Base-by-base conservation (phyloP, 106 monocot genomes). In the Triglochin maritima region DNA sequence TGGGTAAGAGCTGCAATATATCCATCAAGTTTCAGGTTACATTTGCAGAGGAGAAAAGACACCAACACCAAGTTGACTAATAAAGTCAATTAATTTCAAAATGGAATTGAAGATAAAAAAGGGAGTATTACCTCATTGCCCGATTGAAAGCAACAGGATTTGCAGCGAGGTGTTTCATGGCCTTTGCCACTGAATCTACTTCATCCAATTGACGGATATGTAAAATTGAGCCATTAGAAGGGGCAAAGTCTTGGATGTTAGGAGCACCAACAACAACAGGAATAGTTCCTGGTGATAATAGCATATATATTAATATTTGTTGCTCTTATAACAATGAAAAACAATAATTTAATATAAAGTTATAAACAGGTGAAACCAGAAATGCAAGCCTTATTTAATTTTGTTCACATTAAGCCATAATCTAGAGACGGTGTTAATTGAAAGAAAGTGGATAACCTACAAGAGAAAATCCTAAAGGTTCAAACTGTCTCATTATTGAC, bases 251-350 rank as follows among this genome's bases (percentile, higher is more conserved):
- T 65, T 80, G 88, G 54, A 93, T 93, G 76, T 93, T 93, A 64
- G 93, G 93, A 44, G 93, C 93, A 71, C 93, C 93, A 83, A 93
- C 70, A 58, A 93, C 93, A 73, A 93, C 81, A 56, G 93, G 93
- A 60, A 93, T 59, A 49, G 83, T 13, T 73, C 93, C 93, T 93
- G 73, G 64, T 84, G 50, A 29, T 29, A 29, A 29, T 29, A 29
- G 29, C 29, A 29, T 29, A 1, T 29, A 29, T 29, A 29, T 29
- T 29, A 29, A 29, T 29, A 1, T 29, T 29, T 29, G 29, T 29
- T 29, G 29, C 29, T 29, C 29, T 29, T 29, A 29, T 29, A 1
- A 29, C 29, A 29, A 1, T 29, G 29, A 29, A 29, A 29, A 44
- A 52, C 52, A 52, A 11, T 52, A 52, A 52, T 8, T 52, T 52